Conservation (phyloP, 305 asterid genomes). For the Solanum hybrid region DNA sequence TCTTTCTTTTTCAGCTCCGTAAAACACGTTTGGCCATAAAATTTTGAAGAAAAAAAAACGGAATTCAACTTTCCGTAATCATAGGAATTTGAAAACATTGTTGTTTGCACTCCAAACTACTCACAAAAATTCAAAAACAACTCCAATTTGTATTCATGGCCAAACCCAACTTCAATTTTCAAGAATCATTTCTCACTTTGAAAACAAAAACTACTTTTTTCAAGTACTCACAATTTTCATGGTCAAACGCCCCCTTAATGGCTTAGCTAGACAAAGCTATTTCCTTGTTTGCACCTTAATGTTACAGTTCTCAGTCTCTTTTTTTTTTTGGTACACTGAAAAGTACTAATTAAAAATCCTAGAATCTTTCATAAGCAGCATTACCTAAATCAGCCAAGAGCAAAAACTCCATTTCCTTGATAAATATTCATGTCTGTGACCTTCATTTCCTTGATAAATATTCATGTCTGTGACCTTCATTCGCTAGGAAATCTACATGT, state of each 20-base stretch:
- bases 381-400: background rate
- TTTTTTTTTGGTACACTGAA: background rate
- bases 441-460: background rate
- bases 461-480: background rate
- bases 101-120: background rate
- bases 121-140: background rate
- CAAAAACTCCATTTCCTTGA: background rate
- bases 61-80: background rate
- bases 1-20: background rate
- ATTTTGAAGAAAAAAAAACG: background rate
- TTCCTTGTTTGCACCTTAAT: background rate
- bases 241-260: background rate
- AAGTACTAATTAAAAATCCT: background rate
- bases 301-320: background rate
- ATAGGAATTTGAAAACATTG: background rate
- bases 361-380: background rate
- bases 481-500: background rate
- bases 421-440: background rate
- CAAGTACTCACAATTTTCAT: background rate
- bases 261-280: background rate
- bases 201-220: background rate
- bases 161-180: background rate
- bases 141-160: background rate
- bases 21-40: accelerated
- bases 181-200: background rate